A percentile compares a stretch with the other conserved stretches of the same genome.
Conservation (phyloP, 129 eudicot genomes). For the Flaveria sonorensis region DNA sequence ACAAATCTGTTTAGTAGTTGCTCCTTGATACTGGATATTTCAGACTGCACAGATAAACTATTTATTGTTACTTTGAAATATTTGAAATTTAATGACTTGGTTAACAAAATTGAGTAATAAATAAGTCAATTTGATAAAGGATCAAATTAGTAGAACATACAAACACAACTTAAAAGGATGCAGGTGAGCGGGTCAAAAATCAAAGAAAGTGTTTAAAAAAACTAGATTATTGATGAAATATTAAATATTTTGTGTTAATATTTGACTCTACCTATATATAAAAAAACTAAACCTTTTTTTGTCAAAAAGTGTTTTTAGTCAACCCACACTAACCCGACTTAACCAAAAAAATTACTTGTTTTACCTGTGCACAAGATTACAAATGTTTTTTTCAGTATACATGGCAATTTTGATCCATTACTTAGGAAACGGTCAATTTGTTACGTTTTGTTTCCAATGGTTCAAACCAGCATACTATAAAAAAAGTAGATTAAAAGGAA, state of each 20-base stretch:
- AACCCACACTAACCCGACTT: background rate
- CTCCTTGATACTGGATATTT: conserved; percentile 51
- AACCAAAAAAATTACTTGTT: background rate
- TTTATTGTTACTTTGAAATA: conserved; percentile 16
- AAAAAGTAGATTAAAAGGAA: background rate
- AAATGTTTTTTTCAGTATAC: background rate
- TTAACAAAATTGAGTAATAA: conserved; percentile 5
- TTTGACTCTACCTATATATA: background rate
- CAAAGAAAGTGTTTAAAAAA: background rate
- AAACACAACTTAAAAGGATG: background rate
- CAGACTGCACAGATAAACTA: conserved; percentile 50
- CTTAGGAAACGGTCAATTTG: background rate
- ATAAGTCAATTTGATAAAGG: background rate
- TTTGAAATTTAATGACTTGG: background rate
- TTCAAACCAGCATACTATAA: background rate
- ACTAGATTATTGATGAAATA: background rate
- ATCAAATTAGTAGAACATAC: background rate
- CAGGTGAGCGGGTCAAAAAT: background rate
- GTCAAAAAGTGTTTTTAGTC: background rate
- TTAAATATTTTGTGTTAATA: background rate
- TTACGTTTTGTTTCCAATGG: background rate
- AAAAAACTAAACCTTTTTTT: no score
- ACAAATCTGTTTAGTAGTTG: conserved; percentile 69
- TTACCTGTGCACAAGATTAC: background rate
- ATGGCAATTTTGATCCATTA: background rate